These are phyloP conservation scores for Emmonsiellopsis sp. DNA, from an alignment of 2,329 filamentous ascomycete species.

Conservation along the genomic window DNA sequence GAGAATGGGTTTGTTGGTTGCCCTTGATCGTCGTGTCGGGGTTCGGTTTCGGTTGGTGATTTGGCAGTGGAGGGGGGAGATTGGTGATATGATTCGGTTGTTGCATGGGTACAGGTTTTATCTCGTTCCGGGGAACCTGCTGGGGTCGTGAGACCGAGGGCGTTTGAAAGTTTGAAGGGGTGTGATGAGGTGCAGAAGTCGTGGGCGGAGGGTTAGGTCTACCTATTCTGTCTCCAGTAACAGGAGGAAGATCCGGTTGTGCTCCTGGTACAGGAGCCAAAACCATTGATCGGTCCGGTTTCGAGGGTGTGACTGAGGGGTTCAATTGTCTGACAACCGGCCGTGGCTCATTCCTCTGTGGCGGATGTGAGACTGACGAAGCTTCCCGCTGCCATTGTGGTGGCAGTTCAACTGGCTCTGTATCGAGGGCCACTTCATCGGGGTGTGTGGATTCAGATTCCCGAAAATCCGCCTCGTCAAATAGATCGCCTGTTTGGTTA, in stretches of 20 bases:
- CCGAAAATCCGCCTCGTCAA: conserved; percentile 69
- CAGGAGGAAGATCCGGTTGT: conserved; percentile 5
- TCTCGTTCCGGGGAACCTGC: conserved; percentile 9
- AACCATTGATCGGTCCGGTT: conserved; percentile 25
- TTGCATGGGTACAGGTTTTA: conserved; percentile 13
- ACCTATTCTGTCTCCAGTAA: conserved; percentile 2
- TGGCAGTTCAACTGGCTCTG: conserved; percentile 19
- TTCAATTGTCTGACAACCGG: conserved; percentile 9
- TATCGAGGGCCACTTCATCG: conserved; percentile 60
- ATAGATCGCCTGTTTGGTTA: conserved; percentile 44
- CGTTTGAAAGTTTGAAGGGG: conserved; percentile 4
- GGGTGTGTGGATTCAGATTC: conserved; percentile 62
- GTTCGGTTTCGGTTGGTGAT: conserved; percentile 14
- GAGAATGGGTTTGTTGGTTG: conserved; percentile 5
- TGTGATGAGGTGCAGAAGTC: conserved; percentile 5
- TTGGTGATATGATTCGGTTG: conserved; percentile 15
- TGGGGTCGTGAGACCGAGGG: conserved; percentile 9
- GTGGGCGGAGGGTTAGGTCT: background rate
- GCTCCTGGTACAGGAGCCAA: conserved; percentile 14
- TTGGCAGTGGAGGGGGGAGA: conserved; percentile 12
- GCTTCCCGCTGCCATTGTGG: conserved; percentile 12
- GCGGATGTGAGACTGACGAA: background rate
- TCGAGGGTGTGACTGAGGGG: conserved; percentile 29
- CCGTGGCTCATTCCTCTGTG: background rate
- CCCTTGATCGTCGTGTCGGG: conserved; percentile 5